Base-by-base conservation (phyloP, 345 rosid genomes). In the Corymbia maculata region DNA sequence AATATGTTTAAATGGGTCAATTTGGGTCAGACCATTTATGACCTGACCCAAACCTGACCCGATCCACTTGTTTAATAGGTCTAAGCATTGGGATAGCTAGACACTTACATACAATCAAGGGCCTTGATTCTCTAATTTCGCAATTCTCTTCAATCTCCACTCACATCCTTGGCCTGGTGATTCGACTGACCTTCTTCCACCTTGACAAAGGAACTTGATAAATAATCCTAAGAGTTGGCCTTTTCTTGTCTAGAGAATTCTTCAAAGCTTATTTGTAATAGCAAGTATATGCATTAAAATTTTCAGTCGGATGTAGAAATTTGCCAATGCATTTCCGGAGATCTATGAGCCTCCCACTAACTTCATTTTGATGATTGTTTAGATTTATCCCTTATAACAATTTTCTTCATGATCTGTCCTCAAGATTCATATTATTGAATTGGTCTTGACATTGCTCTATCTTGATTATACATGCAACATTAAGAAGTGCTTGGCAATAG, bases 391-490 rank as follows among this genome's bases (percentile, higher is more conserved):
- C 22, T 32, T 68, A 2, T 0, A 68, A 13, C 9, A 28, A 13
- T 0, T 13, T 2, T n/a, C 14, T 15, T 30, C 13, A 32, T 15
- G 44, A 15, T 68, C 32, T 68, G 8, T 5, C 79, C 3, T 2
- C 79, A n/a, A 0, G 19, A 0, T 66, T 66, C 42, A n/a, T 64
- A 64, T 11, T n/a, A n/a, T n/a, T 0, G n/a, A n/a, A n/a, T n/a
- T n/a, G n/a, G n/a, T n/a, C n/a, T n/a, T n/a, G n/a, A n/a, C n/a
- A n/a, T n/a, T n/a, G n/a, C n/a, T n/a, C n/a, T n/a, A n/a, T n/a
- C n/a, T n/a, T n/a, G n/a, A n/a, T n/a, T n/a, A n/a, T n/a, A n/a
- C n/a, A n/a, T n/a, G n/a, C n/a, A n/a, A n/a, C n/a, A n/a, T n/a
- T n/a, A n/a, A n/a, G n/a, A n/a, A n/a, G n/a, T n/a, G n/a, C n/a